phyloP scores from a whole-genome alignment of 768 basidiomycete species.

The Rubroboletus pulcherrimus region DNA sequence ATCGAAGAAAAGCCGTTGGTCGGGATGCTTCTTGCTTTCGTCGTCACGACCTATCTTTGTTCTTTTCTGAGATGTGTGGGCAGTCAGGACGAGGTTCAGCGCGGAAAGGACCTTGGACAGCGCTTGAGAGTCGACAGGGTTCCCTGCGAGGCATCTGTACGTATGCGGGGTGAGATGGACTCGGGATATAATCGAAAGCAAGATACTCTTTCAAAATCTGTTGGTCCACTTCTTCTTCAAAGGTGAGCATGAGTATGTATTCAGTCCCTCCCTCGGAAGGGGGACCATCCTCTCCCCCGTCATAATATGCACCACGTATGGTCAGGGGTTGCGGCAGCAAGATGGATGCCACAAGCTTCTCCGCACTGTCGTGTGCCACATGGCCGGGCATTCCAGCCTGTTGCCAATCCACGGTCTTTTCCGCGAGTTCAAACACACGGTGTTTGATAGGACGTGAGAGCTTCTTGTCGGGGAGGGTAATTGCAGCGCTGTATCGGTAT shows the following conservation, averaged over 20 bases:
- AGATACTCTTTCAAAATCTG: constrained; percentile 1
- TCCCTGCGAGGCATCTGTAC: constrained; percentile 53
- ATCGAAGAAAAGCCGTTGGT: constrained; percentile 39
- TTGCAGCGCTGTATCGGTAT: constrained; percentile 37
- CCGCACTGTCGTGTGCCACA: constrained; percentile 46
- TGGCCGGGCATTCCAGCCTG: constrained; percentile 31
- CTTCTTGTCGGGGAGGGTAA: constrained; percentile 22
- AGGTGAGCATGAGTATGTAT: constrained; percentile 41
- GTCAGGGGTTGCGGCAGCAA: constrained; percentile 39
- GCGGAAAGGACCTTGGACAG: constrained; percentile 47
- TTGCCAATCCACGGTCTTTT: constrained; percentile 36
- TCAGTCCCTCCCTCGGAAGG: constrained; percentile 22
- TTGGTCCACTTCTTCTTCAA: constrained; percentile 36
- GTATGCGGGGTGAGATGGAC: constrained; percentile 18
- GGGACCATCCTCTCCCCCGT: constrained; percentile 34
- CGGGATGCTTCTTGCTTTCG: constrained; percentile 26
- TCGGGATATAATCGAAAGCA: constrained; percentile 16
- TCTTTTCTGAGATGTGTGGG: constrained; percentile 39
- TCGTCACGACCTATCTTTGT: constrained; percentile 47
- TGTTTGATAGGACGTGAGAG: constrained; percentile 35
- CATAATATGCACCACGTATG: constrained; percentile 35
- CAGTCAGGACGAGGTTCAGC: constrained; percentile 44
- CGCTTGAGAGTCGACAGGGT: constrained; percentile 53
- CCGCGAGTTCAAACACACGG: constrained; percentile 46
- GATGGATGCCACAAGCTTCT: constrained; percentile 40